Evolutionary conservation across 148 eudicot species (phyloP), one percentile per base, ranked within the genome.

Genomic region (Silene uniflora): DNA sequence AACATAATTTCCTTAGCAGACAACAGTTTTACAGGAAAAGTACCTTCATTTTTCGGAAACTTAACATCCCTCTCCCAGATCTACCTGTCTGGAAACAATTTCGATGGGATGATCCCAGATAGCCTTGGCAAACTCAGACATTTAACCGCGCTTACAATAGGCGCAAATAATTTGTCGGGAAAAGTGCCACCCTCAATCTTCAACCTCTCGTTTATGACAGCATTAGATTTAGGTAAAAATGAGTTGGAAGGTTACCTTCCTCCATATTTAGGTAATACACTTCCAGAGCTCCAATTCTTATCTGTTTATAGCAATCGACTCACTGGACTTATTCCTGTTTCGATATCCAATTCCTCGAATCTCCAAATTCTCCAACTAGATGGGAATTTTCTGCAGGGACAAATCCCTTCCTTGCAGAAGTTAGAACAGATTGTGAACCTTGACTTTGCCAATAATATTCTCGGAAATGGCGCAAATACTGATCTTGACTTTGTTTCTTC

Each of bases 401-500:
- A 77, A 73, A 75, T 80, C 63, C 82, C 82, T 49, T 75, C 71
- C 6, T 29, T 80, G 14, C 18, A 63, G 8, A 75, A 75, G 3
- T 32, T 75, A 44, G 5, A 19, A 62, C 21, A 6, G 12, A 49
- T 74, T 62, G 7, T 5, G 6, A 3, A 29, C 24, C 21, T 86
- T 16, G 0, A 3, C 5, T 3, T 87, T 18, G 3, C 0, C 19
- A 0, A 49, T 18, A 87, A 87, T 58, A 69, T 63, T 18, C 83
- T 87, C 1, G 86, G 88, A 32, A 52, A 16, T 4, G 78, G 71
- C 11, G 69, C 61, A 70, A 16, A 58, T 21, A 17, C 19, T 62
- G 86, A 85, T 63, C 54, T 85, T 24, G 64, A 44, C 7, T 87
- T 87, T 32, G 18, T 87, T n/a, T 27, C 79, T 21, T 71, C 85